These are phyloP conservation scores for Chloris gayana DNA, from an alignment of 176 grass and related monocot species.

Conservation along the genomic window DNA sequence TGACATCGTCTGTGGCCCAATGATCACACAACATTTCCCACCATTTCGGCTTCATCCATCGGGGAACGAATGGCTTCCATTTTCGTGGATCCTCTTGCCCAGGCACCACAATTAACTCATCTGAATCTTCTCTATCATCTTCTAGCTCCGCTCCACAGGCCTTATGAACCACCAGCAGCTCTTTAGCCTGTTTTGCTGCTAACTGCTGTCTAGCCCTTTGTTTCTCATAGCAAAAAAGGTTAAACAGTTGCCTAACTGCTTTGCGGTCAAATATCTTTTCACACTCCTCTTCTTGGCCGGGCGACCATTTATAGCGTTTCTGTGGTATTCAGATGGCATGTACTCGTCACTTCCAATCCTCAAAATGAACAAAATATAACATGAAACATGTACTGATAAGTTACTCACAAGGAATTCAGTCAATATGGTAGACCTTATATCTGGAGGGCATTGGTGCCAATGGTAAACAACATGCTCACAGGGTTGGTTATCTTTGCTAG, in stretches of 20 bases:
- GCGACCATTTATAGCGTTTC: constrained; percentile 55
- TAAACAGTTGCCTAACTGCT: constrained; percentile 43
- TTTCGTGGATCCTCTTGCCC: constrained; percentile 40
- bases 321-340: constrained; percentile 28
- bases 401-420: constrained; percentile 63
- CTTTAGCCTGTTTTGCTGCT: constrained; percentile 27
- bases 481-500: constrained; percentile 21
- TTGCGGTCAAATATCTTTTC: constrained; percentile 54
- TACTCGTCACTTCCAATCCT: constrained; percentile 20
- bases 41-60: constrained; percentile 50
- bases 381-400: constrained; percentile 7
- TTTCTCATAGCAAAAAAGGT: constrained; percentile 53
- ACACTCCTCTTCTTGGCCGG: constrained; percentile 47
- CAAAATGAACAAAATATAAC: constrained; percentile 20
- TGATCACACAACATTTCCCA: constrained; percentile 58
- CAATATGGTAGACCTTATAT: constrained; percentile 32
- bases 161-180: not conserved
- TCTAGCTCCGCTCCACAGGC: constrained; percentile 14
- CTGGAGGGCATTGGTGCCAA: constrained; percentile 45
- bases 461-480: constrained; percentile 47
- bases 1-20: constrained; percentile 51
- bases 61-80: constrained; percentile 54
- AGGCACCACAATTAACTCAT: not conserved
- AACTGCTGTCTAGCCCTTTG: constrained; percentile 39
- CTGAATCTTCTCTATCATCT: constrained; percentile 38